Evolutionary conservation across 2,329 filamentous ascomycete genomes (phyloP), one percentile per base, ranked within the genome.

Genomic region (Pseudogymnoascus sp.): DNA sequence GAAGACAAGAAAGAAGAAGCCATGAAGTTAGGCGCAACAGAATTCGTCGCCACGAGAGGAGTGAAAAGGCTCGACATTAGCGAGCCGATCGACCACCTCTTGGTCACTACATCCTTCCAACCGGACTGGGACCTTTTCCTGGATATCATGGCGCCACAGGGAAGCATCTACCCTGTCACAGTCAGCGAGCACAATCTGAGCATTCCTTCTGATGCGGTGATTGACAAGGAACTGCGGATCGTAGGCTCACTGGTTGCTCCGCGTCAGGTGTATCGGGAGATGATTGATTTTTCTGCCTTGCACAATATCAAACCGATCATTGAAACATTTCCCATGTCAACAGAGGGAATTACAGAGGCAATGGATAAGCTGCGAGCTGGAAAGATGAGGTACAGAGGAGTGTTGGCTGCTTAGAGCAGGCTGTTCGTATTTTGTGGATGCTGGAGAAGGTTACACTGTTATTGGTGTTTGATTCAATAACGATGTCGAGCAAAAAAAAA

Each of bases 51-150:
- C 10, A 83, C 78, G 26, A 81, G 81, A 68, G 70, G 65, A 57
- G 60, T 62, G 40, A 65, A 64, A 17, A 67, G 70, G 41, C 66
- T 73, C 11, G 61, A 68, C 33, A 62, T 70, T 44, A 62, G 64
- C 2, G 40, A 47, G 5, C 64, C 63, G 4, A 61, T 72, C 58
- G 70, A 72, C 40, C 70, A 70, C 54, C 64, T 72, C 9, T 62
- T 72, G 58, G 67, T 72, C 60, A 71, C 68, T 8, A 65, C 68
- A 17, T 69, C 66, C 4, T 65, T 66, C 58, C 67, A 69, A 35
- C 70, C 70, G n/a, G 86, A 90, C 84, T 86, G 86, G 6, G 71
- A 88, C 58, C 73, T 75, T 61, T 90, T 88, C 72, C 75, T 91
- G 58, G 69, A 75, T 5, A 76, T 90, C 29, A 77, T 90, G 59